Evolutionary conservation across 306 rosid species (phyloP), one percentile per base, ranked within the genome.

Genomic region (Argentina anserina): DNA sequence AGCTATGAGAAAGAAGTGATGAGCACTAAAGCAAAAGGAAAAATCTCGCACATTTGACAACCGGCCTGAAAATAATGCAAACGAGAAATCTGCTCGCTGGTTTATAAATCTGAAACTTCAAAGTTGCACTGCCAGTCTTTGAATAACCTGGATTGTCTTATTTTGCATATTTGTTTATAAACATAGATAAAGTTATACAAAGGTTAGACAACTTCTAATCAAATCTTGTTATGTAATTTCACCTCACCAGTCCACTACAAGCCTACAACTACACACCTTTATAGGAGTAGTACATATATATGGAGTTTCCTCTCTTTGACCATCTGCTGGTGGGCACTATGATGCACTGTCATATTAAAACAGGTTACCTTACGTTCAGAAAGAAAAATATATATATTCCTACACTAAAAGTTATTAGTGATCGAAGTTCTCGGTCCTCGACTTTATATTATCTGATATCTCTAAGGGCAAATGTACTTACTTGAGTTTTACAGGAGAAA

Each of bases 51-150:
- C 99, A 74, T 91, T 88, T 62, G 76, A 74, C 60, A 91, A 50
- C 21, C 97, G 88, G 14, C 96, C 90, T 14, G 96, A 80, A 78
- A 94, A 91, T 72, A 94, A 82, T 9, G 87, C 96, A 73, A 94
- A 89, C n/a, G 99, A 94, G 83, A 94, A 91, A 83, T 94, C 96
- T 47, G 96, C 87, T 21, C 99, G 92, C 82, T 94, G 99, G 79
- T 94, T 89, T 79, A 94, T 91, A 80, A 94, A n/a, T 81, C 75
- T 81, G 89, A 78, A 94, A 89, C 60, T 42, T 83, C 82, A 94
- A 70, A 72, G 89, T 75, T 43, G 92, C 75, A 68, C 79, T 89
- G 53, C 98, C 96, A 2, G 88, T 89, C 82, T 69, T 85, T 18
- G 55, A 43, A 78, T 93, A 86, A 56, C 79, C 12, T 14, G 81